Percentiles rank a stretch among this genome's conserved stretches.
Conservation (phyloP, 2,329 filamentous ascomycete species). For the Hypomyces perniciosus region DNA sequence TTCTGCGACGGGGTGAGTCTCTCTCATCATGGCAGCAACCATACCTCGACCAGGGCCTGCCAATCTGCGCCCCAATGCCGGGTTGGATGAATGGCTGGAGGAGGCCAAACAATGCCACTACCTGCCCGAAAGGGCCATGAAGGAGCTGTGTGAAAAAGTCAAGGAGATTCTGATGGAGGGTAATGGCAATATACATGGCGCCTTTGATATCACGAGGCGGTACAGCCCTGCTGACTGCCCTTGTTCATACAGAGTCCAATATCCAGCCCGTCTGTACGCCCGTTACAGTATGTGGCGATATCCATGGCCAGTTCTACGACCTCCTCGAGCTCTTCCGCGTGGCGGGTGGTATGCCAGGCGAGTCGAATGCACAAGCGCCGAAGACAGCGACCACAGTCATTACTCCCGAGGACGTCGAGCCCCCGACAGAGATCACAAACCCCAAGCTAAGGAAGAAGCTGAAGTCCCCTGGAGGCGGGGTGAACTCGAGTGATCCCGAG, state of each 20-base stretch:
- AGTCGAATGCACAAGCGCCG: slow-evolving; percentile 63
- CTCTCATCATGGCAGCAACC: slow-evolving; percentile 30
- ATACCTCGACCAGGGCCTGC: slow-evolving; percentile 90
- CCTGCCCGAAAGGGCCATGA: slow-evolving; percentile 93
- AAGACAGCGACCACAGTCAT: slow-evolving; percentile 68
- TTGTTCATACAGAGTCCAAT: slow-evolving; percentile 68
- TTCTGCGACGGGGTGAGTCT: slow-evolving; percentile 19
- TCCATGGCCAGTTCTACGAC: slow-evolving; percentile 98
- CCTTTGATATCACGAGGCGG: not conserved
- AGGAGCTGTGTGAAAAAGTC: slow-evolving; percentile 96
- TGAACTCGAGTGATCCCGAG: slow-evolving; percentile 46
- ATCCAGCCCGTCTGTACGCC: slow-evolving; percentile 97
- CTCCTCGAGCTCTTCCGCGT: slow-evolving; percentile 94
- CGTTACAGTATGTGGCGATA: slow-evolving; percentile 95
- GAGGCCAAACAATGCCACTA: slow-evolving; percentile 97
- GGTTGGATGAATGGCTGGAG: slow-evolving; percentile 92
- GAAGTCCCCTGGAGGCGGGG: slow-evolving; percentile 38
- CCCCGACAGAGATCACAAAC: slow-evolving; percentile 80
- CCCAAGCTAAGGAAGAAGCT: slow-evolving; percentile 84
- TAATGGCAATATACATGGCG: slow-evolving; percentile 31
- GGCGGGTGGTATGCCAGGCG: slow-evolving; percentile 91
- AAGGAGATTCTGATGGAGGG: slow-evolving; percentile 99
- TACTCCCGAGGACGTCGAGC: slow-evolving; percentile 86
- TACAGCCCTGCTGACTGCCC: not conserved
- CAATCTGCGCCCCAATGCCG: slow-evolving; percentile 73